phyloP scores from a whole-genome alignment of 1,139 yeast species.

The Diutina mesorugosa region DNA sequence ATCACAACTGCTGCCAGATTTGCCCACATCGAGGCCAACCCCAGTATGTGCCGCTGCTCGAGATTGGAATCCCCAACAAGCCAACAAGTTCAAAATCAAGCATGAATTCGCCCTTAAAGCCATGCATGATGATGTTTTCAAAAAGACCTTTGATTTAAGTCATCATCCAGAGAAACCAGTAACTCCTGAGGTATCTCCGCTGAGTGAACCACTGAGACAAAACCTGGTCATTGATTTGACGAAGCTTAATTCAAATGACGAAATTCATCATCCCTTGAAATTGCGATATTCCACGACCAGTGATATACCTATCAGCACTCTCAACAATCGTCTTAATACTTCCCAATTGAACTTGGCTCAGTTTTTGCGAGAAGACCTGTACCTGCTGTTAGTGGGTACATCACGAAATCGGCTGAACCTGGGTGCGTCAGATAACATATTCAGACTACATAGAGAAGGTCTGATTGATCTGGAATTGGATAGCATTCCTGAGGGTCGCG shows the following conservation, averaged over 20 bases:
- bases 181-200: constrained; percentile 34
- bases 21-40: constrained; percentile 5
- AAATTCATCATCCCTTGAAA: constrained; percentile 28
- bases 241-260: constrained; percentile 22
- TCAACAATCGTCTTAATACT: constrained; percentile 26
- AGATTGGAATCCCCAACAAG: constrained; percentile 24
- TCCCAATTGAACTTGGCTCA: constrained; percentile 24
- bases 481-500: background rate
- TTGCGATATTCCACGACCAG: constrained; percentile 26
- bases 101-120: constrained; percentile 20
- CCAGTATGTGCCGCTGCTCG: constrained; percentile 25
- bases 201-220: constrained; percentile 28
- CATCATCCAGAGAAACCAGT: constrained; percentile 24
- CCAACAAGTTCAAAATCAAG: constrained; percentile 11
- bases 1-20: background rate
- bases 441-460: background rate
- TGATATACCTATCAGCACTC: constrained; percentile 26
- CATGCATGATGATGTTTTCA: constrained; percentile 29
- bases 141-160: constrained; percentile 16
- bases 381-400: background rate
- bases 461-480: constrained; percentile 1
- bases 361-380: constrained; percentile 10
- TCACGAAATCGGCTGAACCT: background rate
- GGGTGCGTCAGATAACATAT: background rate
- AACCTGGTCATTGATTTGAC: constrained; percentile 32